Conservation (phyloP, 2,329 filamentous ascomycete species). For the Fusarium chlamydosporum region DNA sequence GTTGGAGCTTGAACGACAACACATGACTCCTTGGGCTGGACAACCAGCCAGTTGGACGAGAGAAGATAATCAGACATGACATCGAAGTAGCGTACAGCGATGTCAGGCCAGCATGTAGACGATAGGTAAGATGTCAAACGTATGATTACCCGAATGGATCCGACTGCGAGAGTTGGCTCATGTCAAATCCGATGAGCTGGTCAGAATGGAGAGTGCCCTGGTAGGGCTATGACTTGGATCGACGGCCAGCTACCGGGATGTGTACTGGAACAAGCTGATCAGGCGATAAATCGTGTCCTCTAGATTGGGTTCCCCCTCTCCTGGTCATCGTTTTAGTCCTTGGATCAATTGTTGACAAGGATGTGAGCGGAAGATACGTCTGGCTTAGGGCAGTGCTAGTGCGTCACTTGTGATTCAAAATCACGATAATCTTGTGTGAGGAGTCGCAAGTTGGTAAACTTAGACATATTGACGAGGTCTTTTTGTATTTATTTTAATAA, state of each 20-base stretch:
- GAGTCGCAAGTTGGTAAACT: neutral
- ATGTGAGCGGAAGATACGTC: neutral
- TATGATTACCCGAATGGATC: slow-evolving; percentile 1
- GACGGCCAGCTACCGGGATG: slow-evolving; percentile 25
- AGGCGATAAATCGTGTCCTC: neutral
- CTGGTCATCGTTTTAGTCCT: slow-evolving; percentile 30
- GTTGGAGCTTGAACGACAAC: neutral
- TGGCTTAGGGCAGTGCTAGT: neutral
- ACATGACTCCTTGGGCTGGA: neutral
- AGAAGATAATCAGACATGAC: neutral
- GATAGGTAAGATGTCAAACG: neutral
- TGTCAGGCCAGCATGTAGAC: neutral
- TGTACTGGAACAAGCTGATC: slow-evolving; percentile 1
- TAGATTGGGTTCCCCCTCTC: slow-evolving; percentile 29
- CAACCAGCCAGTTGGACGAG: neutral
- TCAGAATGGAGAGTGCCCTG: slow-evolving; percentile 28
- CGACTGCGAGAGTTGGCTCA: neutral
- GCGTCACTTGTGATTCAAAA: neutral
- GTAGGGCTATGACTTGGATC: slow-evolving; percentile 39
- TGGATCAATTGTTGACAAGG: slow-evolving; percentile 3
- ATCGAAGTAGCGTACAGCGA: neutral
- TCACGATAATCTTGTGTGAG: neutral
- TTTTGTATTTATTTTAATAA: no score
- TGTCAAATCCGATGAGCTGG: slow-evolving; percentile 33
- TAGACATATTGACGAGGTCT: neutral